Evolutionary conservation across 75 land plant species (phyloP), one percentile per base, ranked within the genome.

Genomic region (Cunninghamia lanceolata): DNA sequence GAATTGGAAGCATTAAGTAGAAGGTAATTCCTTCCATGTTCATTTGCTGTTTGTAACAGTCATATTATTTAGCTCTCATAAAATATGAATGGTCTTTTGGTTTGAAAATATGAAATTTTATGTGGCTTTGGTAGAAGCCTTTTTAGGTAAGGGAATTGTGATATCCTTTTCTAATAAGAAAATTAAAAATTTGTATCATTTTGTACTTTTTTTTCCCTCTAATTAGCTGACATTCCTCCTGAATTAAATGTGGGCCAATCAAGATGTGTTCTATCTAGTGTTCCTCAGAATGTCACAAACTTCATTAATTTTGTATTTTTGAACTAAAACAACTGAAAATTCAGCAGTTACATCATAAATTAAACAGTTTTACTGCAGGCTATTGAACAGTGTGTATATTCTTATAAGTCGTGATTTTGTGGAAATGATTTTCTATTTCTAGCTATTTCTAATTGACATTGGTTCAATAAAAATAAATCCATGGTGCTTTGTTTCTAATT

Each of bases 1-100:
- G 99, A 98, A 76, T 86, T 96, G 66, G 91, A 94, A 68, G 99
- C 99, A 85, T 85, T 95, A 43, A 92, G 94, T 53, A 91, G 99
- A 87, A 96, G 99, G 99, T 98, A 89, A 36, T 15, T 1, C 38
- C 15, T 70, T 25, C 21, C 7, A 25, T 66, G 36, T 85, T 43
- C 53, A 54, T 39, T 77, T 85, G 3, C 42, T 52, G 81, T 77
- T 39, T 39, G 43, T 38, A 5, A 77, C 28, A 19, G 43, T 77
- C 25, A 40, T 17, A 21, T 14, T 34, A 77, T 77, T 40, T 10
- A 77, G 40, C 80, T 77, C 25, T 15, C 2, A 38, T 25, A 77
- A 10, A 40, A 77, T 21, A 19, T 77, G 80, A 40, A 21, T 38
- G 80, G 28, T 40, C 28, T 77, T 15, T 38, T 77, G 19, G 80